Conservation (phyloP, 2,329 filamentous ascomycete genomes). For the Pseudogymnoascus sp. region DNA sequence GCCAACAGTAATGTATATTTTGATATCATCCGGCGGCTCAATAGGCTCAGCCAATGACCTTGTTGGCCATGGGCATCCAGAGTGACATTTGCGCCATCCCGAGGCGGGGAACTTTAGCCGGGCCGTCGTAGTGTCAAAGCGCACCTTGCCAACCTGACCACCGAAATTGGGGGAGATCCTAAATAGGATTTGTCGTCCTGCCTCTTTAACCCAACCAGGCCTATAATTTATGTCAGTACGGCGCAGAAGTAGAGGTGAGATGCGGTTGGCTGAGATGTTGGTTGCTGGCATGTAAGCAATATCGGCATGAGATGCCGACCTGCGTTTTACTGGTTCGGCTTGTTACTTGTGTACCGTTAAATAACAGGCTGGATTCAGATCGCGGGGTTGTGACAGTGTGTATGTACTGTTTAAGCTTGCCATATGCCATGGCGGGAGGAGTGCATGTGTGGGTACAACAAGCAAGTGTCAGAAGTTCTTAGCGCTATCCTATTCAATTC, state of each 20-base stretch:
- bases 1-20: not conserved
- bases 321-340: not conserved
- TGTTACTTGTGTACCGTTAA: not conserved
- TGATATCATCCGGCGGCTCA: not conserved
- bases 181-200: not conserved
- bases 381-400: not conserved
- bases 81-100: not conserved
- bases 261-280: not conserved
- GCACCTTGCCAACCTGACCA: not conserved
- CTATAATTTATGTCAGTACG: not conserved
- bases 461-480: not conserved
- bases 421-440: no score
- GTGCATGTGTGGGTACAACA: not conserved
- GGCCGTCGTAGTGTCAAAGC: not conserved
- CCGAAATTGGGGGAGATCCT: not conserved
- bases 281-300: not conserved
- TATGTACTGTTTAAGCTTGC: not conserved
- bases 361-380: not conserved
- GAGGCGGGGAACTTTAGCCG: not conserved
- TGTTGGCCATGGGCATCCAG: not conserved
- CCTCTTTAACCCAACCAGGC: not conserved
- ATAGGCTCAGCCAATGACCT: not conserved
- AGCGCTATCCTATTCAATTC: not conserved
- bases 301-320: not conserved
- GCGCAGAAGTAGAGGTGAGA: not conserved